Percentiles rank a stretch among this genome's conserved stretches.
Evolutionary conservation across 2,329 filamentous ascomycete genomes (phyloP).

Genomic region (Huntiella moniliformis): DNA sequence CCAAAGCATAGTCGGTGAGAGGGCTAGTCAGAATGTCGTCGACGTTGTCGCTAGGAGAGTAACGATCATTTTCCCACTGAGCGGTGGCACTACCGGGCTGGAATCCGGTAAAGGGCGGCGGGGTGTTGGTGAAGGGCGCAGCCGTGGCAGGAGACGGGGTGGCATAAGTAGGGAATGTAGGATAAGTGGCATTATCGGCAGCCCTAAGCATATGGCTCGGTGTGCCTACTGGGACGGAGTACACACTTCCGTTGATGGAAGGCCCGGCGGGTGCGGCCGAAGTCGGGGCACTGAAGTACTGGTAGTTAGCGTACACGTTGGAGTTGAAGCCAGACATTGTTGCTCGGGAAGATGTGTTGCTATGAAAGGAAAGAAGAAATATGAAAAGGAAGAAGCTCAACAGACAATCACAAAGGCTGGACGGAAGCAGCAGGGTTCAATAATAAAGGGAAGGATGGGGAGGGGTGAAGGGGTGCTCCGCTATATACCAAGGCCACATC

Average conservation of each 20-base stretch:
- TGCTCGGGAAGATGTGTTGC: too few relatives aligned
- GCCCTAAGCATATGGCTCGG: constrained; percentile 14
- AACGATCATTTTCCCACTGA: constrained; percentile 31
- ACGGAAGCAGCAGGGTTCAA: too few relatives aligned
- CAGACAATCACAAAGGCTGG: neutral
- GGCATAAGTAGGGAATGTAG: constrained; percentile 23
- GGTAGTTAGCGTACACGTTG: constrained; percentile 2
- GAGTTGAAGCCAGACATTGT: neutral
- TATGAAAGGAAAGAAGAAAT: neutral
- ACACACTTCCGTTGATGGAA: constrained; percentile 4
- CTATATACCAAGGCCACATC: neutral
- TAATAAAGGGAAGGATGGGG: neutral
- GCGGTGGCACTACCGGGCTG: constrained; percentile 3
- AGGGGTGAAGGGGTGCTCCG: neutral
- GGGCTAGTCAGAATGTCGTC: constrained; percentile 40
- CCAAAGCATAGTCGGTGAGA: constrained; percentile 40
- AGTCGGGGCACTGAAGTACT: constrained; percentile 1
- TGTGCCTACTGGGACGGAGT: constrained; percentile 11
- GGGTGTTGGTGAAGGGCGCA: constrained; percentile 10
- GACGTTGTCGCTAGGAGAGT: constrained; percentile 38
- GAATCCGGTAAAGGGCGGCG: constrained; percentile 9
- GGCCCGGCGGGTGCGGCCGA: neutral
- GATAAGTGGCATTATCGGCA: constrained; percentile 16
- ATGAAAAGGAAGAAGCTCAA: neutral
- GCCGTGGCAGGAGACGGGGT: constrained; percentile 22